A percentile compares a stretch with the other conserved stretches of the same genome.
Conservation (phyloP, 345 rosid genomes). For the Corchorus capsularis region DNA sequence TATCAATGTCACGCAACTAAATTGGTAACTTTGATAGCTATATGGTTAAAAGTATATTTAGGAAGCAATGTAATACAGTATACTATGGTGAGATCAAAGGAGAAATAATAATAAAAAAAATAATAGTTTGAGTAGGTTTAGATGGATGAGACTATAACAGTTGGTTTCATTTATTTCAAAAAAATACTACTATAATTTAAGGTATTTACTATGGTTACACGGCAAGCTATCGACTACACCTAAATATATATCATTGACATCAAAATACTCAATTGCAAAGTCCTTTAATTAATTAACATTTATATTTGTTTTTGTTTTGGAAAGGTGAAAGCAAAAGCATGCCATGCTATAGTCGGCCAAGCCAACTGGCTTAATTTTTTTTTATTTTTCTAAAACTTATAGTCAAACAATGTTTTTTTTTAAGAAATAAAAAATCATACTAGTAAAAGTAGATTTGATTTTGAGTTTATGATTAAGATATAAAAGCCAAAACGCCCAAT, state of each 20-base stretch:
- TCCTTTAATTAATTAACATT: neutral
- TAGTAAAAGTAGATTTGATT: too few relatives aligned
- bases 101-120: neutral
- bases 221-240: neutral
- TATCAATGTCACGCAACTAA: neutral
- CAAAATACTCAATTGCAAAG: neutral
- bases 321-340: conserved; percentile 9
- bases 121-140: neutral
- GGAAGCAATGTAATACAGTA: too few relatives aligned
- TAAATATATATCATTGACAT: neutral
- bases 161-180: neutral
- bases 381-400: neutral
- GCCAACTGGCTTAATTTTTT: neutral
- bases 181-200: neutral
- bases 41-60: too few relatives aligned
- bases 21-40: neutral
- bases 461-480: neutral
- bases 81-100: neutral
- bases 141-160: neutral
- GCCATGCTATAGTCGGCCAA: neutral
- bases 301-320: neutral
- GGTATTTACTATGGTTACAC: neutral
- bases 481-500: neutral
- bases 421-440: neutral
- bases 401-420: neutral